A percentile compares a stretch with the other conserved stretches of the same genome.
Evolutionary conservation across 192 early-diverging fungal species (phyloP).

Genomic region (Linnemannia schmuckeri): DNA sequence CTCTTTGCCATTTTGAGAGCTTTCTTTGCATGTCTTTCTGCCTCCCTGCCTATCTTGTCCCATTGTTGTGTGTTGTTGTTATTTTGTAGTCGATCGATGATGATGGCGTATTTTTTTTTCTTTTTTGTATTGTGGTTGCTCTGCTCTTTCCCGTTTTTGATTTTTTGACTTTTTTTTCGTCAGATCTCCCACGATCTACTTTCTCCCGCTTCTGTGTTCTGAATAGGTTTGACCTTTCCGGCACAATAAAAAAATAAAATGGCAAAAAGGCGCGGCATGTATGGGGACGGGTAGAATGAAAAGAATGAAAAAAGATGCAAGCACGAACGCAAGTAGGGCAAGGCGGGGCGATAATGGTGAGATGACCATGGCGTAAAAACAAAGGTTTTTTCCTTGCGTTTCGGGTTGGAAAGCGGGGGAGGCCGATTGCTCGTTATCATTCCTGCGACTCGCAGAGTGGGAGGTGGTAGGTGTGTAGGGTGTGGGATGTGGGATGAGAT

Average conservation of each 20-base stretch:
- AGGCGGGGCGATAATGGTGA: not conserved
- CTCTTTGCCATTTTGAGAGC: not conserved
- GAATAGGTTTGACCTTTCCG: not conserved
- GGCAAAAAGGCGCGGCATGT: not conserved
- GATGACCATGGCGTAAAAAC: not conserved
- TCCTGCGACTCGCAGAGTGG: not conserved
- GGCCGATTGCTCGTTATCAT: not conserved
- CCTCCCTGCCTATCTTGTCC: not conserved
- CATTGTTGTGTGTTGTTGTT: slow-evolving; percentile 1
- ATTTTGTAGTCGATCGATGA: not conserved
- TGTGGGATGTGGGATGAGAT: not conserved
- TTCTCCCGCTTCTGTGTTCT: not conserved
- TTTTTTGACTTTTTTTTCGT: not conserved
- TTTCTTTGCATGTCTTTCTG: not conserved
- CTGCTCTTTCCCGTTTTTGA: not conserved
- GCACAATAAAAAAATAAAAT: not conserved
- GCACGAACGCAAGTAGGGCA: not conserved
- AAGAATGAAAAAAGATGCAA: too few relatives aligned
- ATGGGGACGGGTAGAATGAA: not conserved
- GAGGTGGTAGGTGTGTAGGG: not conserved
- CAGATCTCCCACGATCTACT: not conserved
- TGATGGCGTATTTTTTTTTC: not conserved
- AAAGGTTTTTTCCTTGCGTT: not conserved
- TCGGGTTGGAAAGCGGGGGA: not conserved
- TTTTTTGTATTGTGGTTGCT: too few relatives aligned